Evolutionary conservation across 305 asterid species (phyloP), one percentile per base, ranked within the genome.

Genomic region (Fraxinus baroniana): DNA sequence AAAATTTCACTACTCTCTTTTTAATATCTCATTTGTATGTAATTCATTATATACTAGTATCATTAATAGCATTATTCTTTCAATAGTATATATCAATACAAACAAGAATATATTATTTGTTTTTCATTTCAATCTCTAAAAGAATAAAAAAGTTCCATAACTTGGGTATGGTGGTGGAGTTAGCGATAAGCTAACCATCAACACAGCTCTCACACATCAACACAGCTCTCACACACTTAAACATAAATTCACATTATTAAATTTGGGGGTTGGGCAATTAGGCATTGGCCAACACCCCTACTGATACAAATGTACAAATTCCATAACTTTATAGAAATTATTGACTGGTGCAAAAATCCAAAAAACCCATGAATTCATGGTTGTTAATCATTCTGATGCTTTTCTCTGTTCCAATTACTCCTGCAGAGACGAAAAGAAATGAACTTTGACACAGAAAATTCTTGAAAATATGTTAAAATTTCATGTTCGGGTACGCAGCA

Each of bases 341-440:
- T 28, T 96, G 98, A 88, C 95, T 92, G 93, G 91, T 89, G 85
- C 99, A 96, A 70, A 93, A 96, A 55, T 94, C 91, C 77, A 96
- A 87, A 84, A 96, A 94, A 75, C 99, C 98, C 98, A 93, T 94
- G 90, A 96, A 96, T 86, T 96, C 99, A 57, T 96, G 98, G 82
- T 93, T 85, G 78, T 88, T 72, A 71, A 94, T 91, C 98, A 93
- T 94, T 79, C 24, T 80, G 39, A 96, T 77, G 90, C 98, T 96
- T 79, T 79, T 92, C 89, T 89, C 94, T 71, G 88, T 83, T 35
- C 99, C 99, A 15, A 93, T 68, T 33, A 93, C 91, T 37, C 99
- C 98, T 96, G 94, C 68, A 75, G 36, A 32, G 32, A 15, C 52
- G 3, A 46, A 1, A 77, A 7, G 22, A 74, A 64, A 30, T 10